Base-by-base conservation (phyloP, 2,329 filamentous ascomycete species). In the Fusarium stilboides region DNA sequence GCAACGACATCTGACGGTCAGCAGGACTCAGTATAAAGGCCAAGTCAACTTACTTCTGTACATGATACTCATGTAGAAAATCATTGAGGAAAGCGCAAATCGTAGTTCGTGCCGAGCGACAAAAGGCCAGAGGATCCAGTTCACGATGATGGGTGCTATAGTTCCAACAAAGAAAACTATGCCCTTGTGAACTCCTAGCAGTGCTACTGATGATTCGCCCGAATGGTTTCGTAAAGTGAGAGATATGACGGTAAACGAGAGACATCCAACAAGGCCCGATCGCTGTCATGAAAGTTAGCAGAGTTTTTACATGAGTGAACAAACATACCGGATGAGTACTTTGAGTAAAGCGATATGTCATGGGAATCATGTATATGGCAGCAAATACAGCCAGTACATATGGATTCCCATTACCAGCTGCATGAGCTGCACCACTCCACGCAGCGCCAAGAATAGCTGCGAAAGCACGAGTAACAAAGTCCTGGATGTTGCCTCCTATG, bases 71-170 rank as follows among this genome's bases (percentile, higher is more conserved):
- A 84, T 82, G 69, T 88, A 87, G 49, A 88, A 85, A 68, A 89
- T 79, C 85, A 87, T 89, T 3, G 82, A 80, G 1, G 86, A 86
- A 3, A 88, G 74, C 0, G 85, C 86, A 60, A 84, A 85, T 22
- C 87, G 79, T 15, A 89, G 80, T 72, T 89, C 87, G 68, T 88
- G 87, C 14, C 87, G 81, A 13, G 87, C 87, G 7, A 89, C 82
- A 65, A 89, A 89, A 4, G 87, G 87, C 87, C 87, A 89, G 5
- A 89, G 77, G 14, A 87, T 71, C 87, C 86, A 89, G 67, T 88
- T 89, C 15, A 88, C 82, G 1, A 87, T 64, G 13, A 89, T 80
- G 1, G 87, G 86, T 2, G 84, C 80, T 2, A 86, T 79, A 5
- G 87, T 84, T 3, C 87, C 87, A 22, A 88, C 74, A 4, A 88